A percentile compares a stretch with the other conserved stretches of the same genome.
Evolutionary conservation across 345 rosid genomes (phyloP).

Genomic region (Erodium maritimum): DNA sequence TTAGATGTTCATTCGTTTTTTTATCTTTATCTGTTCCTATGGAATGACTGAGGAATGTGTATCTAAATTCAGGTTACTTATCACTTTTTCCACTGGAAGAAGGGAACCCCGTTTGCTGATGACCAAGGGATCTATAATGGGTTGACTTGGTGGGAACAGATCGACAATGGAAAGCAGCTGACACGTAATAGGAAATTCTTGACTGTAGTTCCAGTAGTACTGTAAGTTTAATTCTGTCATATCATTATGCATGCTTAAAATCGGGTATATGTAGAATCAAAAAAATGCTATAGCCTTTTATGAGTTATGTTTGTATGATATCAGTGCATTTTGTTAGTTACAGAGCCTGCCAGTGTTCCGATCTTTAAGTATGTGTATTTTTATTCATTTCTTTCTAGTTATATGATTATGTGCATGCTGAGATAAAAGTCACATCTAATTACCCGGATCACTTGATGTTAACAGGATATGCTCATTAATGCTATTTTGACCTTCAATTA

Average conservation of each 20-base stretch:
- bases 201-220: constrained; percentile 84
- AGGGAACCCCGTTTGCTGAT: constrained; percentile 93
- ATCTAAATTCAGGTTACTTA: constrained; percentile 56
- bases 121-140: constrained; percentile 96
- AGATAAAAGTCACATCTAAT: neutral
- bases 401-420: neutral
- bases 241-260: neutral
- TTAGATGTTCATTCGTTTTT: neutral
- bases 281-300: neutral
- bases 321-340: neutral
- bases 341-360: neutral
- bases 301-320: neutral
- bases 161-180: constrained; percentile 90
- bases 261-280: neutral
- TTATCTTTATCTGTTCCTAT: constrained; percentile 1
- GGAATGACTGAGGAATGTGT: constrained; percentile 7
- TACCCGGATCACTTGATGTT: neutral
- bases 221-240: constrained; percentile 40
- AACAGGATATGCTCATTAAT: too few species aligned
- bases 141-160: constrained; percentile 99
- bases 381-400: neutral
- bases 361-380: neutral
- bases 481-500: too few species aligned
- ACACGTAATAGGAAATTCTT: constrained; percentile 88
- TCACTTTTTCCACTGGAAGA: constrained; percentile 98